A percentile compares a stretch with the other conserved stretches of the same genome.
Conservation (phyloP, 2,329 filamentous ascomycete genomes). For the Botrytis sinoallii region DNA sequence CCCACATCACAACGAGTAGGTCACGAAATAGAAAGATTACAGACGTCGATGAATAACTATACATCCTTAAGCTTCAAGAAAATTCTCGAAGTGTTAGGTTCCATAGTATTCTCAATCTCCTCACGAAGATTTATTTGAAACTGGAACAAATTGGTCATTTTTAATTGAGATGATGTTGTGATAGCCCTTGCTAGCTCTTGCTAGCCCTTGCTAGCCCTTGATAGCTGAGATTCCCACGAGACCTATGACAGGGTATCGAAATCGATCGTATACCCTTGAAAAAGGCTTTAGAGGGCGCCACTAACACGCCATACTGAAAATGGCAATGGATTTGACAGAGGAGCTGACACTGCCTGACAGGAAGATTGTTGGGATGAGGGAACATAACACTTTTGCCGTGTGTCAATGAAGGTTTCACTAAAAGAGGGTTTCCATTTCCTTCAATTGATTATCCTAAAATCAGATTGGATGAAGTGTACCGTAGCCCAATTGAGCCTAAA, state of each 20-base stretch:
- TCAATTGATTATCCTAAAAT: conserved; percentile 2
- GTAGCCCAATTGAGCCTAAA: background rate
- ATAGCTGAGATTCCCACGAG: background rate
- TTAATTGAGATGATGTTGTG: background rate
- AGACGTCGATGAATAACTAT: background rate
- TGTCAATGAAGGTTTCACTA: background rate
- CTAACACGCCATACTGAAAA: background rate
- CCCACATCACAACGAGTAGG: background rate
- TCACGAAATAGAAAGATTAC: background rate
- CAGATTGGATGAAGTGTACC: background rate
- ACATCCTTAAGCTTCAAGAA: background rate
- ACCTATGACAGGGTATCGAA: conserved; percentile 4
- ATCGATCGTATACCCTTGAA: background rate
- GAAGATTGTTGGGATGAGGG: background rate
- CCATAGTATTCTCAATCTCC: background rate
- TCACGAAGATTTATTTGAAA: background rate
- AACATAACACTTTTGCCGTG: background rate
- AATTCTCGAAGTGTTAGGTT: background rate
- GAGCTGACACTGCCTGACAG: background rate
- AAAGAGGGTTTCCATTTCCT: background rate
- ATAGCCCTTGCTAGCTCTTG: background rate
- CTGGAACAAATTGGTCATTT: background rate
- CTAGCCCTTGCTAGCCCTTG: background rate
- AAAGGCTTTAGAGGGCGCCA: background rate
- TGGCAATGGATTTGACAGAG: background rate